Conservation (phyloP, 2,329 filamentous ascomycete species). For the Colletotrichum higginsianum region DNA sequence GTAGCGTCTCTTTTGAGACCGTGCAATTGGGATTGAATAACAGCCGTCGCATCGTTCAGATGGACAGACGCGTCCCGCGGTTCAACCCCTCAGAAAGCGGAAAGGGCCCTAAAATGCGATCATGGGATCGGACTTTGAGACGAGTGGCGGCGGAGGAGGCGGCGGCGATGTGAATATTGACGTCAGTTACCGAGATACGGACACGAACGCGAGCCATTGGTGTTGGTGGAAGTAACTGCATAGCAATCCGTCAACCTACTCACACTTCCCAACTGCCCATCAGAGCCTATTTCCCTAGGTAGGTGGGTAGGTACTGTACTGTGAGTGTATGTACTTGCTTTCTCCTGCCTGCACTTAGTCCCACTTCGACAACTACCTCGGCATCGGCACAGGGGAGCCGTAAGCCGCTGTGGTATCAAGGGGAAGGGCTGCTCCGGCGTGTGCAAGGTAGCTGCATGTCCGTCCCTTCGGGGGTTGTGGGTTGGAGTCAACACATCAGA, state of each 20-base stretch:
- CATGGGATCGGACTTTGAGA: constrained; percentile 16
- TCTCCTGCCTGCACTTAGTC: too few relatives aligned
- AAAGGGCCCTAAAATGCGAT: constrained; percentile 1
- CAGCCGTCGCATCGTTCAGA: neutral
- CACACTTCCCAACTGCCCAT: too few relatives aligned
- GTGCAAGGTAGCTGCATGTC: constrained; percentile 3
- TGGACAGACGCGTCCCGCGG: neutral
- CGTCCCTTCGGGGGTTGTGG: neutral
- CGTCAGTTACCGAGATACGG: constrained; percentile 24
- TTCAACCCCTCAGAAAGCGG: too few relatives aligned
- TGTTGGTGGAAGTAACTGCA: neutral
- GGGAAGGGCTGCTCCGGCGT: neutral
- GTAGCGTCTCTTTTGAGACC: neutral
- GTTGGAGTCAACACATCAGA: constrained; percentile 2
- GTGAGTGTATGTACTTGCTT: too few relatives aligned
- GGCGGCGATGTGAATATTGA: constrained; percentile 26
- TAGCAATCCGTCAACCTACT: neutral
- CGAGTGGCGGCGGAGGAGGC: neutral
- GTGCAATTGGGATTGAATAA: constrained; percentile 2
- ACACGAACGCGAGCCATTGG: too few relatives aligned
- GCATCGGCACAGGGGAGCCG: constrained; percentile 14
- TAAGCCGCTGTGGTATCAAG: neutral
- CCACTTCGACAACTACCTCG: constrained; percentile 16
- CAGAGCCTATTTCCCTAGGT: too few relatives aligned
- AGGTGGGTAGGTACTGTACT: too few relatives aligned